Conservation (phyloP, 768 basidiomycete genomes). For the Kockovaella imperatae region DNA sequence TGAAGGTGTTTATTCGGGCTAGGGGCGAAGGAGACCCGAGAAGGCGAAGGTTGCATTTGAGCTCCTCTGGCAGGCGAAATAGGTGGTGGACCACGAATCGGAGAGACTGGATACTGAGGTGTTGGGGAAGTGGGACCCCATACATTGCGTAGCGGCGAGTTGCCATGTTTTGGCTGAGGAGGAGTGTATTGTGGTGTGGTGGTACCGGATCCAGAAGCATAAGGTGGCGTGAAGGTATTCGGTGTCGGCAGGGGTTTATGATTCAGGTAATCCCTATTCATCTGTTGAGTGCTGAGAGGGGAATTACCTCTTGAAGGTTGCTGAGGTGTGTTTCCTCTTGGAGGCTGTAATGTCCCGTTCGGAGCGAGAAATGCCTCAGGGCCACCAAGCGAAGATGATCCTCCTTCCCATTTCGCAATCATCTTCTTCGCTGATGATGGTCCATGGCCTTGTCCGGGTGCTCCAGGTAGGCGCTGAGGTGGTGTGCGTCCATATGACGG, state of each 20-base stretch:
- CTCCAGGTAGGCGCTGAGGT: too few relatives aligned
- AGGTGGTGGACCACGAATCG: conserved; percentile 11
- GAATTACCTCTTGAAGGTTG: too few relatives aligned
- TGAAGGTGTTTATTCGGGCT: conserved; percentile 34
- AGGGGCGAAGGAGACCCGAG: conserved; percentile 8
- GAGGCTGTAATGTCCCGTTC: background rate
- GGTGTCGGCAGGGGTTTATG: conserved; percentile 31
- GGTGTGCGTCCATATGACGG: too few relatives aligned
- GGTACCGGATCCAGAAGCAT: too few relatives aligned
- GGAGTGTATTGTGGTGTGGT: conserved; percentile 8
- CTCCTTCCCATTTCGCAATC: conserved; percentile 37
- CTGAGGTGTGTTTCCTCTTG: too few relatives aligned
- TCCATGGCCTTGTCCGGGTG: too few relatives aligned
- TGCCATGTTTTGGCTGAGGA: conserved; percentile 6
- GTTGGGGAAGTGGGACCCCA: too few relatives aligned
- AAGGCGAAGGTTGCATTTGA: background rate
- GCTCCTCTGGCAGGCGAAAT: conserved; percentile 1
- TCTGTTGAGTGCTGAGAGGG: conserved; percentile 10
- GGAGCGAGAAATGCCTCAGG: background rate
- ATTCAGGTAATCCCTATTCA: conserved; percentile 32
- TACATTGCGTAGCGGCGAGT: too few relatives aligned
- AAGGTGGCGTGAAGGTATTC: too few relatives aligned
- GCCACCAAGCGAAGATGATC: conserved; percentile 1
- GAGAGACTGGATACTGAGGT: too few relatives aligned
- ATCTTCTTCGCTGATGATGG: conserved; percentile 29